phyloP scores from a whole-genome alignment of 2,329 filamentous ascomycete species.

The Cercospora nicotianae region DNA sequence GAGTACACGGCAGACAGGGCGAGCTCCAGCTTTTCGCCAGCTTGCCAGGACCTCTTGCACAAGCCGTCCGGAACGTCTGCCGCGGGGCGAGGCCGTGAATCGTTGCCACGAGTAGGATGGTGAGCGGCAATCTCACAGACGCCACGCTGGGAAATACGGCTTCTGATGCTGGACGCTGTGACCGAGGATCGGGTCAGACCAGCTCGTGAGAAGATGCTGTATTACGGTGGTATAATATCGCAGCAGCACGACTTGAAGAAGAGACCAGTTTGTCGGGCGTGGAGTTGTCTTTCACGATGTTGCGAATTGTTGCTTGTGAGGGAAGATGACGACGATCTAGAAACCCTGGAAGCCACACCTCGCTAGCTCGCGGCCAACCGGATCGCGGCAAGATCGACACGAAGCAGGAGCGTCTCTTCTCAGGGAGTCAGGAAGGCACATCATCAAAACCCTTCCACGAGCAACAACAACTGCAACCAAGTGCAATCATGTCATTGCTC shows the following conservation, averaged over 20 bases:
- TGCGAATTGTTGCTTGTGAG: background rate
- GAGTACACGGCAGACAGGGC: background rate
- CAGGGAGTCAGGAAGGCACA: background rate
- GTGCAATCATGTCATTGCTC: too few relatives aligned
- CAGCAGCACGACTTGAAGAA: background rate
- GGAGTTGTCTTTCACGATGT: background rate
- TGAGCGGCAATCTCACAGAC: background rate
- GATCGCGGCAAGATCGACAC: background rate
- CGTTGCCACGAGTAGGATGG: background rate
- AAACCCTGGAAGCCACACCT: background rate
- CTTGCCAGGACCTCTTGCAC: background rate
- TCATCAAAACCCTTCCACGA: too few relatives aligned
- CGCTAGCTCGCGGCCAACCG: background rate
- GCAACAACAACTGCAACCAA: too few relatives aligned
- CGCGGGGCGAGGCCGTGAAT: background rate
- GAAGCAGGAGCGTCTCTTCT: background rate
- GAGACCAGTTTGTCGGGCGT: background rate
- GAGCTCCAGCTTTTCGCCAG: background rate
- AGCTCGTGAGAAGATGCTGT: background rate
- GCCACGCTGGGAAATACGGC: conserved; percentile 1
- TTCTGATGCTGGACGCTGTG: background rate
- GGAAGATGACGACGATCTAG: background rate
- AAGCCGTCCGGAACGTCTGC: background rate
- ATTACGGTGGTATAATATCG: background rate
- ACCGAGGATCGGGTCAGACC: background rate